Evolutionary conservation across 2,329 filamentous ascomycete genomes (phyloP).

Genomic region (Knufia fluminis): DNA sequence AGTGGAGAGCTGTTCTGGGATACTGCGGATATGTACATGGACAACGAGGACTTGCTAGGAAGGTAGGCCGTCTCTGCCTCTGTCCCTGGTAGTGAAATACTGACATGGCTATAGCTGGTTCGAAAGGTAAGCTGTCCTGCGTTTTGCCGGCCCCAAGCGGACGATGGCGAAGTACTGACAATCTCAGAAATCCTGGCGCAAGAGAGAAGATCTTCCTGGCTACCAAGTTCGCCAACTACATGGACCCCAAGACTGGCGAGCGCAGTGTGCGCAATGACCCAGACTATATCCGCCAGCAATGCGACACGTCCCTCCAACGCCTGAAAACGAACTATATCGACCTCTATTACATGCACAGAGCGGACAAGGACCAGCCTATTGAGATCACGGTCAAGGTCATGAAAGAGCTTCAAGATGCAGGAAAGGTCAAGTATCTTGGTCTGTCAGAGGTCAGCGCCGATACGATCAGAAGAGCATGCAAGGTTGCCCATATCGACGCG

Average conservation of each 20-base stretch:
- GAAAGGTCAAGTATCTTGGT: slow-evolving; percentile 45
- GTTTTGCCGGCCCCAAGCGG: no score
- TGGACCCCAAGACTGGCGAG: slow-evolving; percentile 18
- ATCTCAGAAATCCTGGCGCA: no score
- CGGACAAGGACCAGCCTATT: slow-evolving; percentile 29
- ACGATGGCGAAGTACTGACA: no score
- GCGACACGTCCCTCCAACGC: slow-evolving; percentile 24
- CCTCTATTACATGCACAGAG: slow-evolving; percentile 37
- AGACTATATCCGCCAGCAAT: slow-evolving; percentile 26
- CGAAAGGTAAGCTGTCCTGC: no score
- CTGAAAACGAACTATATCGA: slow-evolving; percentile 34
- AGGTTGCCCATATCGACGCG: slow-evolving; percentile 40
- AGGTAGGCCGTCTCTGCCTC: slow-evolving; percentile 11
- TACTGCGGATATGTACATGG: slow-evolving; percentile 27
- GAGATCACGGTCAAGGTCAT: slow-evolving; percentile 33
- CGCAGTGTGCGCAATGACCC: slow-evolving; percentile 22
- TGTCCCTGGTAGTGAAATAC: no score
- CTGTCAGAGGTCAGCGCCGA: slow-evolving; percentile 39
- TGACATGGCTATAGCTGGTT: no score
- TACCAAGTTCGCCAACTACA: slow-evolving; percentile 22
- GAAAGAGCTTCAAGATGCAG: slow-evolving; percentile 35
- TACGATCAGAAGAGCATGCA: slow-evolving; percentile 40
- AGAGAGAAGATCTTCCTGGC: slow-evolving; percentile 22
- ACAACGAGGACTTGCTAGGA: slow-evolving; percentile 28
- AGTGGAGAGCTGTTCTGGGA: slow-evolving; percentile 29